Percentiles rank a stretch among this genome's conserved stretches.
Conservation (phyloP, 2,329 filamentous ascomycete genomes). For the Fusarium zealandicum region DNA sequence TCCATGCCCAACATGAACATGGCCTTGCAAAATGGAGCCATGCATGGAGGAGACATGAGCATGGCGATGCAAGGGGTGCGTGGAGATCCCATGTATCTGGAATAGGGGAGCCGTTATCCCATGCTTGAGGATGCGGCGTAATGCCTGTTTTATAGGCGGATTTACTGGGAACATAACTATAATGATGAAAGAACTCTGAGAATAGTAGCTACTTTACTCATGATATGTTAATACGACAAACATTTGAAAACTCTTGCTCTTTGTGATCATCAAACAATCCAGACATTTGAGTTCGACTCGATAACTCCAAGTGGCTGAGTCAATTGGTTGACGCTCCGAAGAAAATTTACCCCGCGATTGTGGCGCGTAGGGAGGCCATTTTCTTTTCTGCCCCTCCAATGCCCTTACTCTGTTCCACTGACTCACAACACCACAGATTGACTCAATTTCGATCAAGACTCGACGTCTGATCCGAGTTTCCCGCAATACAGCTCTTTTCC, state of each 20-base stretch:
- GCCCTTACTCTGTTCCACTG: slow-evolving; percentile 41
- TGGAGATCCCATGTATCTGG: slow-evolving; percentile 61
- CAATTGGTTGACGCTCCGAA: slow-evolving; percentile 11
- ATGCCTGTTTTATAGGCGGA: slow-evolving; percentile 8
- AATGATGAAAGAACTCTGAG: slow-evolving; percentile 43
- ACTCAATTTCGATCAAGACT: slow-evolving; percentile 30
- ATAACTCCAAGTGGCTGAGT: slow-evolving; percentile 28
- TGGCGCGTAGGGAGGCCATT: slow-evolving; percentile 33
- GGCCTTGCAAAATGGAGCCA: slow-evolving; percentile 49
- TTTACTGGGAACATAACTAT: slow-evolving; percentile 32
- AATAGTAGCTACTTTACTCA: slow-evolving; percentile 33
- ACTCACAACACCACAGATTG: slow-evolving; percentile 37
- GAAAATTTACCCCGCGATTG: slow-evolving; percentile 44
- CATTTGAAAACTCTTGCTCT: slow-evolving; percentile 8
- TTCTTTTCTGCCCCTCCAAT: slow-evolving; percentile 43
- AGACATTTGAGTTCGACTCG: too few relatives aligned
- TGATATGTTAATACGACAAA: slow-evolving; percentile 46
- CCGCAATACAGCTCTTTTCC: slow-evolving; percentile 1
- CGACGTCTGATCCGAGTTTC: slow-evolving; percentile 22
- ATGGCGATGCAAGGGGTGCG: slow-evolving; percentile 56
- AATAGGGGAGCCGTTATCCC: slow-evolving; percentile 43
- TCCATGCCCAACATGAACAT: slow-evolving; percentile 57
- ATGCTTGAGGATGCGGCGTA: slow-evolving; percentile 7
- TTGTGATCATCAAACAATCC: neutral
- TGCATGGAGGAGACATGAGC: slow-evolving; percentile 54